phyloP scores from a whole-genome alignment of 164 flowering plant genomes.

The Liquidambar formosana region DNA sequence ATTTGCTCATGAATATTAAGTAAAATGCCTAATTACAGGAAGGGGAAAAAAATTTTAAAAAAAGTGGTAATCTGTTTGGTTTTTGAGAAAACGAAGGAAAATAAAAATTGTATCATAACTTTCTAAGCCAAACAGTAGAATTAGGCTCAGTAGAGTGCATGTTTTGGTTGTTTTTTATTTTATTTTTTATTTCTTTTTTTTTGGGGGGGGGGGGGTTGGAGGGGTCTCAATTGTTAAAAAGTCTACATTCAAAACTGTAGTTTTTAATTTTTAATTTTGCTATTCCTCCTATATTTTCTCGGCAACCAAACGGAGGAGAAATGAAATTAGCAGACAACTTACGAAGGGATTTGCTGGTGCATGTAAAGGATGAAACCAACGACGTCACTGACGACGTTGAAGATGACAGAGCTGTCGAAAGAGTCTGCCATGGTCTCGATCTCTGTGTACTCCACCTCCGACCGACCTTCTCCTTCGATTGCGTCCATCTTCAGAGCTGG shows the following conservation, averaged over 20 bases:
- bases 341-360: slow-evolving; percentile 99
- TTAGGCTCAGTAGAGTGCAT: background rate
- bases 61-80: background rate
- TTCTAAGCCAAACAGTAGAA: background rate
- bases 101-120: background rate
- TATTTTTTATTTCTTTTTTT: no score
- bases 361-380: slow-evolving; percentile 80
- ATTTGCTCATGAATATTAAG: background rate
- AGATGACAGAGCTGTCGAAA: slow-evolving; percentile 50
- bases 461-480: slow-evolving; percentile 46
- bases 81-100: background rate
- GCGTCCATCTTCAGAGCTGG: slow-evolving; percentile 4
- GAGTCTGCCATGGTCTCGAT: slow-evolving; percentile 43
- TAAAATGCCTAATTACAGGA: background rate
- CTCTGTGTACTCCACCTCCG: slow-evolving; percentile 42
- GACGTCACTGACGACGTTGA: slow-evolving; percentile 67
- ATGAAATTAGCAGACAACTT: slow-evolving; percentile 16
- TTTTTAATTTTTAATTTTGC: no score
- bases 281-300: background rate
- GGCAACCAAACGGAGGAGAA: background rate
- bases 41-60: background rate
- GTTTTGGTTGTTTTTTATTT: no score
- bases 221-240: no score
- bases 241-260: background rate
- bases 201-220: no score